Percentiles rank a stretch among this genome's conserved stretches.
phyloP scores from a whole-genome alignment of 1,284 basidiomycete species.

The Vanrija sp. region DNA sequence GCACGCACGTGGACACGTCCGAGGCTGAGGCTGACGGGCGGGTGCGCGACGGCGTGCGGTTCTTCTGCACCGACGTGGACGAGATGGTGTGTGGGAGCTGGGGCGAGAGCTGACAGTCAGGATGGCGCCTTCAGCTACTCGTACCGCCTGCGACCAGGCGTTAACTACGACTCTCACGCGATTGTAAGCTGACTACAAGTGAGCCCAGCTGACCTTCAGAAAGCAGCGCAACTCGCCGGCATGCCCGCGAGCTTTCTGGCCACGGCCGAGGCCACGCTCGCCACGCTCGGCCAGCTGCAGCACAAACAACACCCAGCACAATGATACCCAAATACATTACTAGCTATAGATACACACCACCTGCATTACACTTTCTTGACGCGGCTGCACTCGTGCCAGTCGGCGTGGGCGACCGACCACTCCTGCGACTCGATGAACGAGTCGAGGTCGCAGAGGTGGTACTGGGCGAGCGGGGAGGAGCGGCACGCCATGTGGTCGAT shows the following conservation, averaged over 20 bases:
- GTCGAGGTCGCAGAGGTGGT: constrained; percentile 62
- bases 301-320: background rate
- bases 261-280: constrained; percentile 28
- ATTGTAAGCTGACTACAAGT: constrained; percentile 52
- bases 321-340: background rate
- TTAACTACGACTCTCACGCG: constrained; percentile 89
- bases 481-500: constrained; percentile 53
- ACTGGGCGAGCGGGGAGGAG: constrained; percentile 56
- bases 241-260: constrained; percentile 59
- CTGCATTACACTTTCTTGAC: background rate
- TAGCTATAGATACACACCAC: background rate
- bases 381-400: constrained; percentile 33
- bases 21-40: constrained; percentile 14
- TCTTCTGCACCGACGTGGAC: constrained; percentile 84
- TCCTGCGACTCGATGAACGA: constrained; percentile 66
- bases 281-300: constrained; percentile 24
- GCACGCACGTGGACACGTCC: constrained; percentile 44
- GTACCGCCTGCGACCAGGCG: constrained; percentile 72
- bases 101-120: constrained; percentile 42
- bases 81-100: constrained; percentile 56
- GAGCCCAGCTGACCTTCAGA: constrained; percentile 39
- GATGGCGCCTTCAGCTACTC: constrained; percentile 75
- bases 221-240: constrained; percentile 78
- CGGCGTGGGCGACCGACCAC: constrained; percentile 62
- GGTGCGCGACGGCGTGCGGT: constrained; percentile 57